Evolutionary conservation across 768 basidiomycete genomes (phyloP), one percentile per base, ranked within the genome.

Genomic region (Hygrophorus pudorinus): DNA sequence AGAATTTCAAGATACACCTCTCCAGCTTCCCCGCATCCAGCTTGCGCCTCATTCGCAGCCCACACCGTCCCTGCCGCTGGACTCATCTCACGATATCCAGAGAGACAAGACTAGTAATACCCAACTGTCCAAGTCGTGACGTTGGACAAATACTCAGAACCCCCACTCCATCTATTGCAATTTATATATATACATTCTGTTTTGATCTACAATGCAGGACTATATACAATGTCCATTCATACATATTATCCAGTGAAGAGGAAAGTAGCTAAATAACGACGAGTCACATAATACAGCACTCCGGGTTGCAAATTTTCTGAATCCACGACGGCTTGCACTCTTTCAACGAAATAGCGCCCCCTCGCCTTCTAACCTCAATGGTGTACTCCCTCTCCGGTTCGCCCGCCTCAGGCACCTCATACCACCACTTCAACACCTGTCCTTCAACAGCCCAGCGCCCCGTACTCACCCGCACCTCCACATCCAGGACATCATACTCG

Each of bases 1-100:
- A 17, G 80, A 82, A 51, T 72, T 83, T 48, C 66, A 81, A 32
- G 72, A 67, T 21, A 78, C 76, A 4, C 78, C 81, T 3, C 50
- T 85, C 35, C 64, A 64, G 39, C 39, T 74, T 0, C 70, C 76
- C 4, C 67, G 61, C 28, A 57, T 75, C 12, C 55, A 66, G 38
- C 55, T 67, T 2, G 51, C 59, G 5, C 54, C 62, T 5, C 48
- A 18, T 10, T n/a, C 33, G n/a, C 16, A 28, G 18, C 39, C 44
- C n/a, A 11, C 21, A 12, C 11, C 39, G 16, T 5, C 11, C 6
- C 24, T 35, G 32, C 8, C 4, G 12, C 31, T 47, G 7, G 5
- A 6, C 10, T 24, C 48, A 40, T 8, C 16, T 10, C 18, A 16
- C 9, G 2, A 41, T 35, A 40, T 38, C 20, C 46, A 29, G 28